Evolutionary conservation across 2,329 filamentous ascomycete genomes (phyloP), one percentile per base, ranked within the genome.

Genomic region (Penicillium polonicum): DNA sequence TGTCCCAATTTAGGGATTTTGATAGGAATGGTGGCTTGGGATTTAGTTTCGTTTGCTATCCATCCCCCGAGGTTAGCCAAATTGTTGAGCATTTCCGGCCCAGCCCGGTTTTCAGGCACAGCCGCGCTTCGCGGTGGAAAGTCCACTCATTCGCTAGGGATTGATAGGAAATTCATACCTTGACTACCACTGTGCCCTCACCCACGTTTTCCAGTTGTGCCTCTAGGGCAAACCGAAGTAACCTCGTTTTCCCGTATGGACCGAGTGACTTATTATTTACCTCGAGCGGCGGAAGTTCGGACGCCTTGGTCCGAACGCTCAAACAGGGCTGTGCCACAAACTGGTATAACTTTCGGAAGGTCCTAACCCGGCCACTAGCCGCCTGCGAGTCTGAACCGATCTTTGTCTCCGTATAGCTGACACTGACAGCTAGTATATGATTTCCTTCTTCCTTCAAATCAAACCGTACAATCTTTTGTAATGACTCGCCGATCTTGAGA

Each of bases 121-220:
- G 25, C 36, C 19, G 6, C 29, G 29, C 12, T 35, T 36, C 15
- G 29, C 21, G 2, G 21, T 25, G 21, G 19, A 17, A 27, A 45
- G 27, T 12, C 29, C 38, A 15, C 13, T 2, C 15, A 35, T 25
- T 39, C 19, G 44, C n/a, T 29, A 17, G 15, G 19, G 12, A n/a
- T 42, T n/a, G 4, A 39, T 27, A 58, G 38, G 67, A 66, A 19
- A 45, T 29, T 58, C 68, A 65, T 68, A 84, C 82, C 75, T 96
- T 90, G 51, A 99, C 82, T 69, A 90, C 85, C 63, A 97, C 88
- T 5, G 87, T 80, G 44, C 88, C 87, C 72, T 97, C 92, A 46
- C 91, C 91, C 70, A 92, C 90, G 74, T 97, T 99, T 79, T 99
- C 94, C 58, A 99, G 76, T 78, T 99, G 94, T 27, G 93, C 94